Conservation (phyloP, 169 alveolate species). For the Plasmodium malariae region DNA sequence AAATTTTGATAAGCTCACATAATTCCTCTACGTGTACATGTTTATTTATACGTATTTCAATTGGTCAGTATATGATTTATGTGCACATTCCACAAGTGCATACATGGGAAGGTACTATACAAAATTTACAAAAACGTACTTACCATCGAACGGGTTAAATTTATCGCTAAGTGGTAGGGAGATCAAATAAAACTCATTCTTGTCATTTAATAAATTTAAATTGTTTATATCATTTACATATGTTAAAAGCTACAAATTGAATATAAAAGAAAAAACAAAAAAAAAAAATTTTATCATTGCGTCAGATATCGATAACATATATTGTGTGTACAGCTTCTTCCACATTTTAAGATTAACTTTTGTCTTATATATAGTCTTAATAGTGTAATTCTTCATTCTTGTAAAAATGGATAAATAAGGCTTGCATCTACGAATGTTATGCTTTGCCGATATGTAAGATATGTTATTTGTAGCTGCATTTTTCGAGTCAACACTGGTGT, state of each 20-base stretch:
- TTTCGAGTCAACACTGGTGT: slow-evolving; percentile 1
- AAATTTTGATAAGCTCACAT: too few species aligned
- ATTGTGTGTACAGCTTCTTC: background rate
- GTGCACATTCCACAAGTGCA: background rate
- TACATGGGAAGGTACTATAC: too few species aligned
- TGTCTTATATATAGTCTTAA: slow-evolving; percentile 58
- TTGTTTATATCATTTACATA: slow-evolving; percentile 68
- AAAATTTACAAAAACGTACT: background rate
- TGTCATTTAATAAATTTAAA: slow-evolving; percentile 48
- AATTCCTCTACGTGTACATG: too few species aligned
- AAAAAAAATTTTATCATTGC: background rate
- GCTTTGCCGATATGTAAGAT: background rate
- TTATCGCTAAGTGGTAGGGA: slow-evolving; percentile 58
- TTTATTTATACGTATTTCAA: too few species aligned
- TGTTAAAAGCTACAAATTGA: slow-evolving; percentile 39
- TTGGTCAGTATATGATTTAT: too few species aligned
- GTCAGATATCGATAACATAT: background rate
- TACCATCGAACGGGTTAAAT: slow-evolving; percentile 67
- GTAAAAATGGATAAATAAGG: slow-evolving; percentile 53
- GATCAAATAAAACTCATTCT: slow-evolving; percentile 65
- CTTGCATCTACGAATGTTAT: background rate
- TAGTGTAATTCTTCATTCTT: slow-evolving; percentile 51
- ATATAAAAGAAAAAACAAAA: background rate
- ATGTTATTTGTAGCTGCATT: background rate
- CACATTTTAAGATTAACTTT: slow-evolving; percentile 9